Base-by-base conservation (phyloP, 371 early-diverging fungal genomes). In the Lichtheimia corymbifera region DNA sequence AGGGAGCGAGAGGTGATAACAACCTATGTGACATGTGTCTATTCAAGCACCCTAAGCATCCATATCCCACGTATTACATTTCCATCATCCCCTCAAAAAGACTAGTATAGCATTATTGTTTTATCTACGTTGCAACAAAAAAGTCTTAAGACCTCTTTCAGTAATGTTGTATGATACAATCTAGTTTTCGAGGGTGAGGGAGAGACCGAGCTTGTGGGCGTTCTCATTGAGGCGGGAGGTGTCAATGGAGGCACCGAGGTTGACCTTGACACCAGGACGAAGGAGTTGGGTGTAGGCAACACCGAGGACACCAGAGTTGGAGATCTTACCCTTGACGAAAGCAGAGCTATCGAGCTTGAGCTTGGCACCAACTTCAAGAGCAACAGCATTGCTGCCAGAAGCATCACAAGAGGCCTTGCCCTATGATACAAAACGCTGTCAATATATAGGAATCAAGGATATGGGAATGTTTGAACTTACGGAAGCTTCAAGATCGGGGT, bases 311-410 rank as follows among this genome's bases (percentile, higher is more conserved):
- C 98, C 99, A 61, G 84, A 70, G 83, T 95, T 96, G 86, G 95
- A 88, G 73, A 98, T 87, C 92, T 97, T 97, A 72, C 95, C 93
- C 92, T 97, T 98, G 68, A 96, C 85, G 66, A 91, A 94, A 58
- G 97, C 88, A 71, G 87, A 85, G 65, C 79, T 76, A 83, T 97
- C 97, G 62, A 98, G 83, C 71, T 82, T 76, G 79, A 93, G 90
- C 87, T 96, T 97, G 80, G 96, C 88, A 75, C 96, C 99, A 66
- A 97, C 90, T 82, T 98, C 99, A 56, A 96, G 86, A 64, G 88
- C 83, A 66, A 96, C 96, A 47, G 80, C 76, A 60, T 76, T 83
- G 68, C 79, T 80, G 66, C 86, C 82, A 72, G 91, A 76, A 73
- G 88, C 82, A 83, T 96, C 92, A 91, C 94, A 97, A 67, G 89